These are phyloP conservation scores for Selaginella moellendorffii DNA, from an alignment of 75 land plant species.

Conservation along the genomic window DNA sequence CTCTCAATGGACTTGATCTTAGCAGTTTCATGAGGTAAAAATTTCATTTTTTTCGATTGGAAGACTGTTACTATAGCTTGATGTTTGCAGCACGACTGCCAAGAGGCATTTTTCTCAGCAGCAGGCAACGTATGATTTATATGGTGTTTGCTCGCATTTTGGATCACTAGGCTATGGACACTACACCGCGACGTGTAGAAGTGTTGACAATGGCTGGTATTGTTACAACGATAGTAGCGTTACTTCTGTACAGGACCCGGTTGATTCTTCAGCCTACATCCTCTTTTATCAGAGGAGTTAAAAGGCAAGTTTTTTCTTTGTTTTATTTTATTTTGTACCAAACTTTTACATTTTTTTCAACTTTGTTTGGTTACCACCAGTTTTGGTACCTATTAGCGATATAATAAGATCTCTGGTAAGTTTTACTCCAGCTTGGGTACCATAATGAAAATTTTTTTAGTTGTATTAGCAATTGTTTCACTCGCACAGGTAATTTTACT, in stretches of 20 bases:
- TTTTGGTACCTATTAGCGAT: too few species aligned
- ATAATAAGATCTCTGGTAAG: too few species aligned
- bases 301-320: too few species aligned
- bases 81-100: conserved; percentile 5
- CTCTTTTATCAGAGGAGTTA: conserved; percentile 22
- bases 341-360: too few species aligned
- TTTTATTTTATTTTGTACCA: too few species aligned
- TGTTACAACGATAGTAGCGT: conserved; percentile 22
- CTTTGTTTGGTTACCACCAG: too few species aligned
- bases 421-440: too few species aligned
- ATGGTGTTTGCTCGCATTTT: conserved; percentile 17
- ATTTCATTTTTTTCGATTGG: not conserved
- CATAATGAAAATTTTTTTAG: too few species aligned
- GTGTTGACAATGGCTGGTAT: conserved; percentile 22
- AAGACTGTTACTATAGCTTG: too few species aligned
- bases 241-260: conserved; percentile 10
- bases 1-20: conserved; percentile 20
- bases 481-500: too few species aligned
- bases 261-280: conserved; percentile 26
- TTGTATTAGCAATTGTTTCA: too few species aligned
- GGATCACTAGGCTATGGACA: conserved; percentile 25
- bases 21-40: conserved; percentile 17
- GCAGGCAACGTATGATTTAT: conserved; percentile 16
- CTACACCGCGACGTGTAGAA: conserved; percentile 25
- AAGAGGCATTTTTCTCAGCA: not conserved